These are phyloP conservation scores for Phalaenopsis hybrid DNA, from an alignment of 116 monocot species.

Conservation along the genomic window DNA sequence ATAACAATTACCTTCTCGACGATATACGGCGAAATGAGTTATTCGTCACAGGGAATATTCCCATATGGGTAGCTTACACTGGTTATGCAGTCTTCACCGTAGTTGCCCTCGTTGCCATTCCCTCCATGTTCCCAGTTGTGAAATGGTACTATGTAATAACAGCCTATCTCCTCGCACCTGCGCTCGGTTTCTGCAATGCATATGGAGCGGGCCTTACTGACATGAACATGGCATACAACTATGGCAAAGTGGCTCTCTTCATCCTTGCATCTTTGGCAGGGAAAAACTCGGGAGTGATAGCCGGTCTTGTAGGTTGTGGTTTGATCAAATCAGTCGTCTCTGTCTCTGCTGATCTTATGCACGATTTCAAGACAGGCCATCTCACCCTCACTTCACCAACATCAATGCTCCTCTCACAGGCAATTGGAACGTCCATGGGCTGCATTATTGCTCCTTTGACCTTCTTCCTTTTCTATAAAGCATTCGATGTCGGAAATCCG, in stretches of 20 bases:
- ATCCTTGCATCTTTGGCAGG: conserved; percentile 50
- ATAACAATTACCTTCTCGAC: conserved; percentile 14
- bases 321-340: conserved; percentile 63
- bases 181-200: conserved; percentile 69
- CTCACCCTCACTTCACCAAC: conserved; percentile 54
- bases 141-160: conserved; percentile 57
- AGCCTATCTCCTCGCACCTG: conserved; percentile 54
- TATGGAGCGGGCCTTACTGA: conserved; percentile 70
- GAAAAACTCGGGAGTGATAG: conserved; percentile 45
- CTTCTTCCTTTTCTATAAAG: conserved; percentile 67
- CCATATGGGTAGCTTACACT: conserved; percentile 46
- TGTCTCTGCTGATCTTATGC: conserved; percentile 67
- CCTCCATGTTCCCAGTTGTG: conserved; percentile 47
- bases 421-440: conserved; percentile 54
- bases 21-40: conserved; percentile 33
- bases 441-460: conserved; percentile 55
- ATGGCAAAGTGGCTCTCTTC: conserved; percentile 62
- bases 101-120: conserved; percentile 43
- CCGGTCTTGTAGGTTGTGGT: conserved; percentile 56
- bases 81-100: conserved; percentile 35
- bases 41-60: conserved; percentile 46
- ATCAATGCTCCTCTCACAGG: conserved; percentile 58
- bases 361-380: conserved; percentile 66
- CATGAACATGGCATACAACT: conserved; percentile 84
- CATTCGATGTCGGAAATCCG: conserved; percentile 66